phyloP scores from a whole-genome alignment of 805 yeast species.

The Candida vaughaniae region DNA sequence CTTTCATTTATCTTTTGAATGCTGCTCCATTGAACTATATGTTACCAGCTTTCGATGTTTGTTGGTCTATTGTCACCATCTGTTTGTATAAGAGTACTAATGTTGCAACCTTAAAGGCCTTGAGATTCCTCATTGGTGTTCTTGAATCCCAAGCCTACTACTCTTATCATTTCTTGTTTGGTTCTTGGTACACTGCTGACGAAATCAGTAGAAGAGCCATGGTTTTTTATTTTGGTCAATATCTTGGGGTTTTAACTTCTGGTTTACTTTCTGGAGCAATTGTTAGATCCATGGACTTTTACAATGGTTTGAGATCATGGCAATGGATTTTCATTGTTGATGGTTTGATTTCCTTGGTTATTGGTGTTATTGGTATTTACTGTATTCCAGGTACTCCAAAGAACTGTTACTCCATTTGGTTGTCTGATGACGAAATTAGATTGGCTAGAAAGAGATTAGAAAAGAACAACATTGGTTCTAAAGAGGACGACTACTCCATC shows the following conservation, averaged over 20 bases:
- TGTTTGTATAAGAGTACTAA: slow-evolving; percentile 50
- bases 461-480: slow-evolving; percentile 20
- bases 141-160: slow-evolving; percentile 62
- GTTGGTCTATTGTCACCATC: slow-evolving; percentile 69
- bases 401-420: slow-evolving; percentile 33
- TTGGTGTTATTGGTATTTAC: slow-evolving; percentile 56
- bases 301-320: slow-evolving; percentile 60
- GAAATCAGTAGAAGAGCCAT: slow-evolving; percentile 66
- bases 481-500: slow-evolving; percentile 22
- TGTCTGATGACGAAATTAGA: slow-evolving; percentile 35
- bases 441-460: slow-evolving; percentile 29
- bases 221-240: slow-evolving; percentile 60
- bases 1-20: slow-evolving; percentile 58
- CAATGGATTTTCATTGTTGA: slow-evolving; percentile 73
- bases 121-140: slow-evolving; percentile 65
- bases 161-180: slow-evolving; percentile 44
- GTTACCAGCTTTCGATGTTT: slow-evolving; percentile 55
- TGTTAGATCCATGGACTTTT: slow-evolving; percentile 46
- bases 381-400: slow-evolving; percentile 67
- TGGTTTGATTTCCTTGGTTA: slow-evolving; percentile 55
- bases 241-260: slow-evolving; percentile 59
- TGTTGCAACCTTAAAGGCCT: slow-evolving; percentile 53
- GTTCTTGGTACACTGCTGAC: slow-evolving; percentile 42
- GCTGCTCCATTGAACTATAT: slow-evolving; percentile 54
- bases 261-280: slow-evolving; percentile 63